Conservation (phyloP, 208 protist genomes). For the Wallacemonas rigidus region DNA sequence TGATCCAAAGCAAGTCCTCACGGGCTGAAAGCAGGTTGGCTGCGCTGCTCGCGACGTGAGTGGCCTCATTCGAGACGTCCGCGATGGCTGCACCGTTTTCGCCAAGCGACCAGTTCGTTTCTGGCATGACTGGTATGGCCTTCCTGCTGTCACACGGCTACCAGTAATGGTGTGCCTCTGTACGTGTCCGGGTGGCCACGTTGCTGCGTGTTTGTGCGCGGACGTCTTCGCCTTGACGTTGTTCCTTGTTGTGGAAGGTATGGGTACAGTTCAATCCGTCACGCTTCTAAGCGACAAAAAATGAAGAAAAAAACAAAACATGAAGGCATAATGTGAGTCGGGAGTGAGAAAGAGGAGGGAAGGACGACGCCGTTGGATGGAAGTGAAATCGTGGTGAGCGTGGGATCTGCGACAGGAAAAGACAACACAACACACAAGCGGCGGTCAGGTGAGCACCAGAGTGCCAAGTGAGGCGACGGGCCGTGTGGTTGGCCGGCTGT, state of each 20-base stretch:
- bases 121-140: conserved; percentile 20
- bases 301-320: conserved; percentile 12
- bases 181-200: no score
- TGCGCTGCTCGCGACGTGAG: conserved; percentile 56
- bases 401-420: no score
- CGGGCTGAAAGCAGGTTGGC: conserved; percentile 65
- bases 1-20: conserved; percentile 82
- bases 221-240: no score
- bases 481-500: no score
- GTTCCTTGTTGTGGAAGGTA: neutral
- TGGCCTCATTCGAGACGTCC: conserved; percentile 70
- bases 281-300: conserved; percentile 18
- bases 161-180: no score
- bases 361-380: neutral
- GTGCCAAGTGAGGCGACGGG: no score
- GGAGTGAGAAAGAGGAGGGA: neutral
- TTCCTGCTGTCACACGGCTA: no score
- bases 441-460: no score
- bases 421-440: no score
- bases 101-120: conserved; percentile 68
- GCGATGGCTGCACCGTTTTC: conserved; percentile 61
- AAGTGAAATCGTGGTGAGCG: no score
- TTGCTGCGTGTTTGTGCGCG: neutral
- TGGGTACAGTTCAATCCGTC: no score
- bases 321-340: neutral